A percentile compares a stretch with the other conserved stretches of the same genome.
These are phyloP conservation scores for Penicillium corylophilum DNA, from an alignment of 2,329 filamentous ascomycete species.

Conservation along the genomic window DNA sequence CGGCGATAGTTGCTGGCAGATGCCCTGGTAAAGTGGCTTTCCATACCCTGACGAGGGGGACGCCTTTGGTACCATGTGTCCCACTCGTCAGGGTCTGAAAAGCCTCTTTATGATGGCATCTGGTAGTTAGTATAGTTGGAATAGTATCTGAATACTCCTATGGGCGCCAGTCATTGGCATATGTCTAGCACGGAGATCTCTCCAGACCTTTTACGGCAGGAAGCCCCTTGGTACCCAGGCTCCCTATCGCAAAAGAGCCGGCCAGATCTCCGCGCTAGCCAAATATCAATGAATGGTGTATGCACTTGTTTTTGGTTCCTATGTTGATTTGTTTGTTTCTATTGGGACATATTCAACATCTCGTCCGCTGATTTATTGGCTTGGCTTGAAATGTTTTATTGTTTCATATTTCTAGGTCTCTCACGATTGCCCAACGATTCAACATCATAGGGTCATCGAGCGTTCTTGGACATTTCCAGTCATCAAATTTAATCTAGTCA, in stretches of 20 bases:
- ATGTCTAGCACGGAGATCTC: not conserved
- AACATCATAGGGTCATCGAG: not conserved
- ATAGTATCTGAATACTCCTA: constrained; percentile 2
- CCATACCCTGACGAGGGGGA: not conserved
- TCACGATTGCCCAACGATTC: not conserved
- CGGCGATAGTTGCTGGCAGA: not conserved
- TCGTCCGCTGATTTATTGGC: not conserved
- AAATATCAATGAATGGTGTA: not conserved
- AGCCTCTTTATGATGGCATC: constrained; percentile 10
- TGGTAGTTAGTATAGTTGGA: constrained; percentile 11
- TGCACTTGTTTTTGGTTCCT: not conserved
- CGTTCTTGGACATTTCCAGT: not conserved
- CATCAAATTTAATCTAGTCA: not conserved
- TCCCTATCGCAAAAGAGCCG: not conserved
- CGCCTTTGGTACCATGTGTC: not conserved
- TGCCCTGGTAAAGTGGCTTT: not conserved
- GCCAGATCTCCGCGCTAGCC: not conserved
- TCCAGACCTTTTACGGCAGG: not conserved
- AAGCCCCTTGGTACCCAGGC: not conserved
- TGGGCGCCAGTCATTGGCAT: not conserved
- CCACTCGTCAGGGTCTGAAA: constrained; percentile 10
- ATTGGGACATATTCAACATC: not conserved
- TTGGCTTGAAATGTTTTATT: not conserved
- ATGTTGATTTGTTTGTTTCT: not conserved
- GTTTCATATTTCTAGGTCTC: not conserved